A percentile compares a stretch with the other conserved stretches of the same genome.
Conservation (phyloP, 192 early-diverging fungal species). For the Coemansia sp. region DNA sequence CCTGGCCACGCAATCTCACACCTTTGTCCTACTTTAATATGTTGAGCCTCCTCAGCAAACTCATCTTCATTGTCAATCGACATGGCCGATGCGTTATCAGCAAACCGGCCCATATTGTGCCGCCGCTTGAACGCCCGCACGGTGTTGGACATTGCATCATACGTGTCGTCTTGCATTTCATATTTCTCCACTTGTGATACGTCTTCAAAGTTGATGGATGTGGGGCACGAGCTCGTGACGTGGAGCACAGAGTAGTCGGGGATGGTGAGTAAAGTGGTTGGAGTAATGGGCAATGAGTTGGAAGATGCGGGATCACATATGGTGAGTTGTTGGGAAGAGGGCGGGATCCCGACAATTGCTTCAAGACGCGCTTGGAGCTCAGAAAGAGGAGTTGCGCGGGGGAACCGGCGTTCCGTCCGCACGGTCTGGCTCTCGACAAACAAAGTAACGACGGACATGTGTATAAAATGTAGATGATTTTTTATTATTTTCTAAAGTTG, state of each 20-base stretch:
- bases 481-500: no score
- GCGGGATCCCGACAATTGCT: constrained; percentile 87
- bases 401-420: constrained; percentile 85
- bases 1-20: constrained; percentile 72
- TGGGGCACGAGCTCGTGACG: constrained; percentile 43
- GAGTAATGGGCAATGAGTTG: neutral
- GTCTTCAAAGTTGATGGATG: constrained; percentile 78
- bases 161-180: constrained; percentile 86
- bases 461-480: neutral
- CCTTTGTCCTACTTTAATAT: constrained; percentile 73
- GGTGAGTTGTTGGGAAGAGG: constrained; percentile 61
- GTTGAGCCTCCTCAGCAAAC: constrained; percentile 62
- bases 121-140: constrained; percentile 87
- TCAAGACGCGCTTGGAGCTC: constrained; percentile 72
- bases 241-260: constrained; percentile 79
- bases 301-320: no score
- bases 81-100: constrained; percentile 74
- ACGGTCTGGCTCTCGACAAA: constrained; percentile 83
- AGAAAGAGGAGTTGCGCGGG: constrained; percentile 35
- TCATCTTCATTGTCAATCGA: constrained; percentile 77
- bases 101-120: constrained; percentile 86
- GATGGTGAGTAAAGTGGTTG: neutral
- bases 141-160: constrained; percentile 76
- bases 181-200: constrained; percentile 90
- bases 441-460: constrained; percentile 76